Evolutionary conservation across 1,284 basidiomycete species (phyloP).

Genomic region (Ceratobasidium sp.): DNA sequence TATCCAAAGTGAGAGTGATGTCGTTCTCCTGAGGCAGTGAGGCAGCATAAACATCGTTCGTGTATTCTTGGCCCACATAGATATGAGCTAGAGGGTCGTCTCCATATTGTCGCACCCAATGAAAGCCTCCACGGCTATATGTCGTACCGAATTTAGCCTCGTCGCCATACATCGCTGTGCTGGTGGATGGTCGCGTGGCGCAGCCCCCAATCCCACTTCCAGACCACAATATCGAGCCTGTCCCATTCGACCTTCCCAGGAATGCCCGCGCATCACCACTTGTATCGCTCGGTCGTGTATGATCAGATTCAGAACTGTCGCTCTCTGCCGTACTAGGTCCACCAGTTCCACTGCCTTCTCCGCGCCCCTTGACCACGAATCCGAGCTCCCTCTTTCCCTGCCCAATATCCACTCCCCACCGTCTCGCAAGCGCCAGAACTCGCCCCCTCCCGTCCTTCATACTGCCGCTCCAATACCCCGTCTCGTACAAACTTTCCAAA

Average conservation of each 20-base stretch:
- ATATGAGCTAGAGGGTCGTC: not conserved
- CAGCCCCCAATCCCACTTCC: too few species aligned
- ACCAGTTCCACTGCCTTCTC: too few species aligned
- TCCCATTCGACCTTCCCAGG: too few species aligned
- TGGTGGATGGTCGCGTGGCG: not conserved
- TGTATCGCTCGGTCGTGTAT: too few species aligned
- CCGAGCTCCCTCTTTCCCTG: constrained; percentile 8
- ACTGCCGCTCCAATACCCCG: constrained; percentile 30
- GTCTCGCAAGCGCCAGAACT: constrained; percentile 19
- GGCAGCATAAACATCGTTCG: not conserved
- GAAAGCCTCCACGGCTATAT: not conserved
- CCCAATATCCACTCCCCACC: constrained; percentile 27
- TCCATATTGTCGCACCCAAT: not conserved
- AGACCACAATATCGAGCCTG: too few species aligned
- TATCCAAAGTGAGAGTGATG: not conserved
- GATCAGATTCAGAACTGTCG: too few species aligned
- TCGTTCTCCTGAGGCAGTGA: not conserved
- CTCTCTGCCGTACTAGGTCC: too few species aligned
- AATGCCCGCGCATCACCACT: too few species aligned
- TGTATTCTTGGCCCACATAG: constrained; percentile 6
- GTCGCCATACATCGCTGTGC: not conserved
- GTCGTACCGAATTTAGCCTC: too few species aligned
- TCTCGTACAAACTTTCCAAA: constrained; percentile 25
- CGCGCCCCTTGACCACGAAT: not conserved
- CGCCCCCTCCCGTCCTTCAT: constrained; percentile 16